A percentile compares a stretch with the other conserved stretches of the same genome.
Evolutionary conservation across 140 eudicot genomes (phyloP).

Genomic region (Anethum foeniculum): DNA sequence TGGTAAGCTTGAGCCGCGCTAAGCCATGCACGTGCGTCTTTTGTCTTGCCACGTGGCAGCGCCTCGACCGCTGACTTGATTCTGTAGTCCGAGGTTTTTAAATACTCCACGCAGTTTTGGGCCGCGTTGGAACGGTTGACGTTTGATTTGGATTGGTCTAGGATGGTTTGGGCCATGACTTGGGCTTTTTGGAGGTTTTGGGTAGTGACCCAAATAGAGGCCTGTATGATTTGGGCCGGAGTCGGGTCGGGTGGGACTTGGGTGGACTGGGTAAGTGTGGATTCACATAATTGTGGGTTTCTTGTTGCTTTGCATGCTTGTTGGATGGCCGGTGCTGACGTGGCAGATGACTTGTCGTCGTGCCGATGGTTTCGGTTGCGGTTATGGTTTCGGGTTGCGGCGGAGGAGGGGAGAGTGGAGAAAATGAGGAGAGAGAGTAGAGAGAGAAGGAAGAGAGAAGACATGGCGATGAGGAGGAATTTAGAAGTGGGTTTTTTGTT

Average conservation of each 20-base stretch:
- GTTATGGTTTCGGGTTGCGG: not conserved
- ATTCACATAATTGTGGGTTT: constrained; percentile 30
- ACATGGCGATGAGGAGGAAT: constrained; percentile 24
- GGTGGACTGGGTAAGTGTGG: constrained; percentile 17
- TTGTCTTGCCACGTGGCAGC: constrained; percentile 39
- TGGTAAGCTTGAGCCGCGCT: constrained; percentile 42
- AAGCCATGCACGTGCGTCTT: constrained; percentile 67
- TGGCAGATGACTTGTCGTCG: constrained; percentile 12
- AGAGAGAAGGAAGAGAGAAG: constrained; percentile 17
- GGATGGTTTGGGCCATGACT: constrained; percentile 29
- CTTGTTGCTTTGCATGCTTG: constrained; percentile 38
- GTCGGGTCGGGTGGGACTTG: constrained; percentile 15
- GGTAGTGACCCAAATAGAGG: constrained; percentile 31
- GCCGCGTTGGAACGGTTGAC: constrained; percentile 45
- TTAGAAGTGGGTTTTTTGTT: constrained; percentile 24
- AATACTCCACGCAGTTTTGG: constrained; percentile 33
- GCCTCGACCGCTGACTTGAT: constrained; percentile 27
- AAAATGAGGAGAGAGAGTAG: constrained; percentile 31
- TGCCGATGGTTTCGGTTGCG: constrained; percentile 1
- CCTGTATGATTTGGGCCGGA: constrained; percentile 27
- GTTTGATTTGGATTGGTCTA: constrained; percentile 27
- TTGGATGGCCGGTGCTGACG: constrained; percentile 20
- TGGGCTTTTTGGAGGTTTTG: constrained; percentile 31
- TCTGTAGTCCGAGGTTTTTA: constrained; percentile 28
- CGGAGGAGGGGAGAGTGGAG: constrained; percentile 25